Evolutionary conservation across 2,329 filamentous ascomycete species (phyloP).

Genomic region (Clonostachys sp.): DNA sequence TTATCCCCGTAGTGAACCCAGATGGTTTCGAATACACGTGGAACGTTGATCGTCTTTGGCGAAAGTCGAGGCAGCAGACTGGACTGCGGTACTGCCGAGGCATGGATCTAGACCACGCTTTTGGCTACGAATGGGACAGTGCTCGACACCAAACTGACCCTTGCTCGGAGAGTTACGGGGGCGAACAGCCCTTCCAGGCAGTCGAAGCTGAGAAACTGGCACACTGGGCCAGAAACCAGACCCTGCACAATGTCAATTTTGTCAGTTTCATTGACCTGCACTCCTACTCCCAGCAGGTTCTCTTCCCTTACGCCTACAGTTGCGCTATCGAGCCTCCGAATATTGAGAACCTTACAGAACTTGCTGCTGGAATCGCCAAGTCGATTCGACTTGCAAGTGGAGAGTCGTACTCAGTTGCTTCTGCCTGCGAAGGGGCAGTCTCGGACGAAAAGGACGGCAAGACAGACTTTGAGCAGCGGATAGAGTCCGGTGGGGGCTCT

Average conservation of each 20-base stretch:
- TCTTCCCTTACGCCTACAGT: conserved; percentile 88
- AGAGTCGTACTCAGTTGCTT: conserved; percentile 71
- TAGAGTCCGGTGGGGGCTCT: conserved; percentile 77
- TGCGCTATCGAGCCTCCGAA: conserved; percentile 76
- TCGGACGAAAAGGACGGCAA: conserved; percentile 11
- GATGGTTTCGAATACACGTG: conserved; percentile 95
- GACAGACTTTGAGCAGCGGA: conserved; percentile 28
- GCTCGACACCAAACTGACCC: conserved; percentile 65
- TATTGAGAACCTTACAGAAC: conserved; percentile 85
- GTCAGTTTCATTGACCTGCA: conserved; percentile 88
- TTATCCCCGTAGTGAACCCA: conserved; percentile 85
- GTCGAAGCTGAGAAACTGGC: conserved; percentile 72
- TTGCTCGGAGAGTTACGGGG: conserved; percentile 87
- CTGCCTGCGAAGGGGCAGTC: conserved; percentile 81
- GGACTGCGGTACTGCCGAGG: conserved; percentile 79
- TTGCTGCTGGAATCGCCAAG: conserved; percentile 83
- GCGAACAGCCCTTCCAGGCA: conserved; percentile 77
- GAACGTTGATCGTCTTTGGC: conserved; percentile 88
- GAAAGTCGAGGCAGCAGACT: conserved; percentile 87
- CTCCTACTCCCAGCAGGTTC: conserved; percentile 90
- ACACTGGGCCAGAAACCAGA: conserved; percentile 79
- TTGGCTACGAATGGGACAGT: conserved; percentile 79
- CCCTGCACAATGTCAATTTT: conserved; percentile 66
- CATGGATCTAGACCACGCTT: conserved; percentile 84
- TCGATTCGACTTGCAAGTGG: conserved; percentile 78